Evolutionary conservation across 1,139 yeast species (phyloP).

Genomic region (Tardiomyces blankii): DNA sequence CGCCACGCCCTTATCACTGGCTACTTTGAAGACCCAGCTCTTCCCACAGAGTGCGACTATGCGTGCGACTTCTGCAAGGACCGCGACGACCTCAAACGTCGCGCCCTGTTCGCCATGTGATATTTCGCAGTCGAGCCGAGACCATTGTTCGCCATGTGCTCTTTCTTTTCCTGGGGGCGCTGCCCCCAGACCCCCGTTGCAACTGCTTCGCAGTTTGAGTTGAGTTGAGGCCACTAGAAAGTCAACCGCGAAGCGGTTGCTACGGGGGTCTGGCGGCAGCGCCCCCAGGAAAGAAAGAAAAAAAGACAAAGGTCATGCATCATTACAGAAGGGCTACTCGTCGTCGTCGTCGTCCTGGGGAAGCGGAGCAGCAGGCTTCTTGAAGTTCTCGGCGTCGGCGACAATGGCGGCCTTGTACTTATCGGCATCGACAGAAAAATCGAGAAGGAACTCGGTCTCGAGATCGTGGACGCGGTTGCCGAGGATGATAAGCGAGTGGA

Average conservation of each 20-base stretch:
- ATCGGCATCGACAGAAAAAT: constrained; percentile 55
- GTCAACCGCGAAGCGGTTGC: too few species aligned
- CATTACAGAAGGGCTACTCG: not conserved
- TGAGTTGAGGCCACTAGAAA: too few species aligned
- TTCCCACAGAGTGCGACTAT: constrained; percentile 15
- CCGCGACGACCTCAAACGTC: constrained; percentile 2
- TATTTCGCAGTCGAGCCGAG: constrained; percentile 3
- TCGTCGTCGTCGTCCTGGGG: not conserved
- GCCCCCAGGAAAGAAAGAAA: too few species aligned
- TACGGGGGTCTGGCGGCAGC: too few species aligned
- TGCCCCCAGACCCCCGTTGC: too few species aligned
- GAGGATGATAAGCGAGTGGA: constrained; percentile 80
- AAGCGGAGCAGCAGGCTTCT: constrained; percentile 18
- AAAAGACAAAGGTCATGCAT: not conserved
- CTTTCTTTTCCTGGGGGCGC: too few species aligned
- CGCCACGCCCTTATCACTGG: constrained; percentile 68
- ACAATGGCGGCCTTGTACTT: constrained; percentile 47
- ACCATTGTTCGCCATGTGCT: constrained; percentile 7
- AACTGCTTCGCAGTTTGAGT: too few species aligned
- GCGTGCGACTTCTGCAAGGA: constrained; percentile 27
- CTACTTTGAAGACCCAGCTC: constrained; percentile 55
- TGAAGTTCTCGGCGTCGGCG: constrained; percentile 67
- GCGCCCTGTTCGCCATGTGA: not conserved
- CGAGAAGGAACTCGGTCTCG: constrained; percentile 76
- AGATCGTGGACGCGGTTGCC: constrained; percentile 94